Base-by-base conservation (phyloP, 805 yeast genomes). In the Pichia exigua region DNA sequence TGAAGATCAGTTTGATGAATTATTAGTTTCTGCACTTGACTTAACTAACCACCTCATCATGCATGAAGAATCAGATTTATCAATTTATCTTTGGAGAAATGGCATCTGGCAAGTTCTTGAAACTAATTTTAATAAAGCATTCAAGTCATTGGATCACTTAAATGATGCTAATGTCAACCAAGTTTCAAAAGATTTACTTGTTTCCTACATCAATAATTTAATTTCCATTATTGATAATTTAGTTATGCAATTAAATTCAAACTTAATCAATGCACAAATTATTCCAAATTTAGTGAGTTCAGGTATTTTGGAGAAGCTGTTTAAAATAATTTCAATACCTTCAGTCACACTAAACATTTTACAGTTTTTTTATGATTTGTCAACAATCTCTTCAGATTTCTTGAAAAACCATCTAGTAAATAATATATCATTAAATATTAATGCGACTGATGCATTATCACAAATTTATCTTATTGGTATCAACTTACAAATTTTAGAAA, bases 21-120 rank as follows among this genome's bases (percentile, higher is more conserved):
- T 88, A 44, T 84, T 87, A 20, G 85, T 86, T 21, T 95, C 86
- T 18, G 75, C 92, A 1, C 83, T 81, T 59, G 97, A 96, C 1
- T 71, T 92, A 24, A 69, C 94, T 56, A 77, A 96, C 64, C 89
- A 86, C 62, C 63, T 92, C 51, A 83, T 85, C 3, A 73, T 88
- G 49, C 96, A 88, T 62, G 96, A 90, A 67, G 97, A 97, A 21
- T 83, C 87, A 59, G 95, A 88, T 56, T 77, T 88, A 39, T 81
- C 89, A 27, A 77, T 79, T 21, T 80, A 78, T 64, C 65, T 87
- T 49, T 85, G 95, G 87, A 78, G 97, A 63, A 80, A 81, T 18
- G 81, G 85, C 55, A 80, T 92, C 42, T 83, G 96, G 86, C 72
- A 77, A 0, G 68, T 77, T 27, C 73, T 89, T 42, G 77, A 74